A percentile compares a stretch with the other conserved stretches of the same genome.
Conservation (phyloP, 495 filamentous ascomycete genomes). For the Podospora australis region DNA sequence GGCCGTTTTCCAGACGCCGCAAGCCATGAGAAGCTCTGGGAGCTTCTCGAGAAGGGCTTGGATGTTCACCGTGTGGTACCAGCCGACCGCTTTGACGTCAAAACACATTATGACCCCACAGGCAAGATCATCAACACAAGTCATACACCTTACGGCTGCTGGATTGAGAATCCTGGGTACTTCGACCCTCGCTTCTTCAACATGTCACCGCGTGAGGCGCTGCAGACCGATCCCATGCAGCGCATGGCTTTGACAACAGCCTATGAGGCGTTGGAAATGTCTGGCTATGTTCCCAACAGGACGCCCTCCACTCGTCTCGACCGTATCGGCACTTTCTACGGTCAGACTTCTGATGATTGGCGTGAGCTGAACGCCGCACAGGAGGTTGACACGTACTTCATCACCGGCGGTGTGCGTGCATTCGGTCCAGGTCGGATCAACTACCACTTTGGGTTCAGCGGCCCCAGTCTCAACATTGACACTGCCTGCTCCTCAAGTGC, state of each 20-base stretch:
- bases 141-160: conserved; percentile 81
- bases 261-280: conserved; percentile 88
- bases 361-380: conserved; percentile 85
- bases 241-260: conserved; percentile 75
- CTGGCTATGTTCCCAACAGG: conserved; percentile 79
- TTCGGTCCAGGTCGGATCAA: conserved; percentile 88
- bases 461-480: conserved; percentile 79
- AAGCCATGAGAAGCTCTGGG: conserved; percentile 63
- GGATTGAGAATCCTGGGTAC: conserved; percentile 75
- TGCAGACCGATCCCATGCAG: conserved; percentile 85
- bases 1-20: conserved; percentile 67
- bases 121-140: conserved; percentile 73
- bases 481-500: conserved; percentile 86
- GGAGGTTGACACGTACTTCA: conserved; percentile 90
- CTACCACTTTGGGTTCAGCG: conserved; percentile 78
- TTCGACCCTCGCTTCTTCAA: conserved; percentile 93
- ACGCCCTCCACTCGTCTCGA: conserved; percentile 79
- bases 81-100: conserved; percentile 67
- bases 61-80: conserved; percentile 57
- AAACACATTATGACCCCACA: conserved; percentile 69
- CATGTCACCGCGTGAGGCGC: conserved; percentile 89
- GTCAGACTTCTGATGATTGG: conserved; percentile 89
- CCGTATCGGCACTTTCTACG: conserved; percentile 86
- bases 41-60: conserved; percentile 61
- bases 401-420: conserved; percentile 80